Conservation (phyloP, 257 asterid species). For the Nicotiana attenuata region DNA sequence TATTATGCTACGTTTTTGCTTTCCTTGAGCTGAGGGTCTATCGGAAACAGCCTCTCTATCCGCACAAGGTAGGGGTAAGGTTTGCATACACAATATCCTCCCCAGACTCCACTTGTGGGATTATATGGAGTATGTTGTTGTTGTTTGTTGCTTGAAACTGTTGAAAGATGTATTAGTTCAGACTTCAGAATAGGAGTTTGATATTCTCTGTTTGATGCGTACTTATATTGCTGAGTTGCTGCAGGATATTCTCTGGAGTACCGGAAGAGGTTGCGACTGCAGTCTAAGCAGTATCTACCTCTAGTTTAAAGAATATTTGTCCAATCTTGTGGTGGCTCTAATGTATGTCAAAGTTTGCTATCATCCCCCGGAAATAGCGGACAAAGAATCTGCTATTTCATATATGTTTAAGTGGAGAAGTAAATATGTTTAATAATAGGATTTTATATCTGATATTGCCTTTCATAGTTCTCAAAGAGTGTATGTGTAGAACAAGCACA, state of each 20-base stretch:
- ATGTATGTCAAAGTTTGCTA: not conserved
- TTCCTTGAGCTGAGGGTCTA: too few species aligned
- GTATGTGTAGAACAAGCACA: conserved; percentile 5
- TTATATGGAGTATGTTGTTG: too few species aligned
- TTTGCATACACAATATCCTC: too few species aligned
- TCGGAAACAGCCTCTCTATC: too few species aligned
- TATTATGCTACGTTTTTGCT: too few species aligned
- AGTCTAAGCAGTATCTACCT: conserved; percentile 77
- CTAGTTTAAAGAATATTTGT: conserved; percentile 29
- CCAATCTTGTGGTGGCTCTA: not conserved
- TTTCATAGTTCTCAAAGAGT: not conserved
- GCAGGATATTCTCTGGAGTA: conserved; percentile 74
- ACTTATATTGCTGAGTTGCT: conserved; percentile 5
- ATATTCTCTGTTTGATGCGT: not conserved
- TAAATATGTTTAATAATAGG: not conserved
- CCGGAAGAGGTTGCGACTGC: conserved; percentile 66
- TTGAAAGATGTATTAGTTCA: conserved; percentile 5
- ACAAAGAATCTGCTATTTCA: not conserved
- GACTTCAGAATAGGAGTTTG: not conserved
- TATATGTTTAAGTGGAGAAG: not conserved
- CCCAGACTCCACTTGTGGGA: too few species aligned
- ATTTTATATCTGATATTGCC: not conserved
- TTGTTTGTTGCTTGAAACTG: not conserved
- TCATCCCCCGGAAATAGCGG: not conserved
- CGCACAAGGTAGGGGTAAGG: too few species aligned